Base-by-base conservation (phyloP, 768 basidiomycete genomes). In the Tricholoma flavovirens region DNA sequence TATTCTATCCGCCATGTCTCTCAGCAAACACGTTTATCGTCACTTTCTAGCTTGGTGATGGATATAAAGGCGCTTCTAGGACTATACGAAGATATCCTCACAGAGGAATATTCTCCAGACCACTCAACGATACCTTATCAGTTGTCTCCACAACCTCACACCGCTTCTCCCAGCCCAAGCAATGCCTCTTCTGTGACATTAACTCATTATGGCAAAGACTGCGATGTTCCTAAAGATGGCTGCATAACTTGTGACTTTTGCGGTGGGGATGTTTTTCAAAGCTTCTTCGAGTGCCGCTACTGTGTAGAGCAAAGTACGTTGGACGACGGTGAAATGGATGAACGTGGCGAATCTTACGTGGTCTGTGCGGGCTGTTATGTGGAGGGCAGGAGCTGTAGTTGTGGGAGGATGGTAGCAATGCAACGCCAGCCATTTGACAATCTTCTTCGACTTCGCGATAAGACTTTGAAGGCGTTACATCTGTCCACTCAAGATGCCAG, bases 231-330 rank as follows among this genome's bases (percentile, higher is more conserved):
- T 2, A 59, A 26, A 26, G 45, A 49, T 49, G 15, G 63, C 40
- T 66, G 74, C 15, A 73, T 80, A 33, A 71, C 63, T 7, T 93
- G 91, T 63, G 90, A 93, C 65, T 92, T 90, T 65, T 93, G 91
- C 62, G 84, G 83, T 15, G 81, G 80, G 2, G 91, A 93, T 63
- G 80, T 93, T 57, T 93, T 92, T 60, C 84, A 90, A 60, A 84
- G 86, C 58, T 91, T 84, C 66, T 88, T 93, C 59, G 84, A 88
- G 65, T 93, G 90, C 64, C 64, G 66, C 1, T 56, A 60, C 0
- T 88, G 88, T 61, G 68, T 71, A 56, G 46, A 50, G 1, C 29
- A 42, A 19, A 26, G 51, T 24, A 38, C 32, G 35, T 53, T 51
- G 9, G 55, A 59, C 5, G 49, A 43, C 38, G 4, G 33, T 22